phyloP scores from a whole-genome alignment of 768 basidiomycete genomes.

The Termitomyces bulborhizus region DNA sequence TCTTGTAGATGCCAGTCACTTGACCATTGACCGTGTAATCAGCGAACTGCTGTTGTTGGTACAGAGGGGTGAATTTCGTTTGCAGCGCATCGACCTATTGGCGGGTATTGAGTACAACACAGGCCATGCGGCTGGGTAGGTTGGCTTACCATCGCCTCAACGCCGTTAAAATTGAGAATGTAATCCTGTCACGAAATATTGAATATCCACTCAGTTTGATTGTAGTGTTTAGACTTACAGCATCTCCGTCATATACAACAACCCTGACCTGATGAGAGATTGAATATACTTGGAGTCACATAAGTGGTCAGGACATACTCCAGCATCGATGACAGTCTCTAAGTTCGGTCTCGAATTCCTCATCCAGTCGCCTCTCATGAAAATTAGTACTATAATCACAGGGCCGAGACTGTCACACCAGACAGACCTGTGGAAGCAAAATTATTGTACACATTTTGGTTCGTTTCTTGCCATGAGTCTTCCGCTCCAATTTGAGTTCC shows the following conservation, averaged over 20 bases:
- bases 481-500: slow-evolving; percentile 38
- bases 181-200: slow-evolving; percentile 30
- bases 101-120: not conserved
- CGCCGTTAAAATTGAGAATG: slow-evolving; percentile 48
- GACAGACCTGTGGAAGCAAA: slow-evolving; percentile 41
- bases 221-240: slow-evolving; percentile 26
- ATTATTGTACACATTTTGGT: slow-evolving; percentile 36
- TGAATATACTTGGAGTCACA: not conserved
- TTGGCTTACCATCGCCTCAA: slow-evolving; percentile 46
- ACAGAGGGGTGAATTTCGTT: slow-evolving; percentile 38
- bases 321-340: slow-evolving; percentile 53
- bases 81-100: slow-evolving; percentile 38
- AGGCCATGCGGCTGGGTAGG: not conserved
- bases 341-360: slow-evolving; percentile 39
- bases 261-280: slow-evolving; percentile 28
- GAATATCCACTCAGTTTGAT: not conserved
- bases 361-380: slow-evolving; percentile 52
- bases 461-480: slow-evolving; percentile 35
- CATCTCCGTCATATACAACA: slow-evolving; percentile 52
- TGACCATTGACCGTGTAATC: slow-evolving; percentile 46
- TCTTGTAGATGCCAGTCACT: slow-evolving; percentile 48
- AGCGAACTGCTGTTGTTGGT: slow-evolving; percentile 35
- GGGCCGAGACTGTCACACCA: not conserved
- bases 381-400: not conserved
- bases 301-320: slow-evolving; percentile 26